phyloP scores from a whole-genome alignment of 768 basidiomycete species.

The Phanerodontia chrysosporium region DNA sequence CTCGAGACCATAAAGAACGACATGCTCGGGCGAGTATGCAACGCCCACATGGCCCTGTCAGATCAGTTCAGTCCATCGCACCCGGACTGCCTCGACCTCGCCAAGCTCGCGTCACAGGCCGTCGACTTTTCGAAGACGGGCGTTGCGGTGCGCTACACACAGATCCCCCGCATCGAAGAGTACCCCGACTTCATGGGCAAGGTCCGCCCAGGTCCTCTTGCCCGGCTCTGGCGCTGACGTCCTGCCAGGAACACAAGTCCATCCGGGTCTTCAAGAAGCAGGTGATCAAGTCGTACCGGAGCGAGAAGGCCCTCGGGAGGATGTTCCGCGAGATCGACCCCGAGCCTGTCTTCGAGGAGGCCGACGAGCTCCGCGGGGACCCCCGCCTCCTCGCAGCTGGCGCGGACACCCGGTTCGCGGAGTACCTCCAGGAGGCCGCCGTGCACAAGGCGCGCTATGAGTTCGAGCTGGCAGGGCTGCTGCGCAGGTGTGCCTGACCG shows the following conservation, averaged over 20 bases:
- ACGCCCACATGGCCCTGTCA: constrained; percentile 11
- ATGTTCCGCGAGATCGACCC: constrained; percentile 11
- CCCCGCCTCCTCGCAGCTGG: neutral
- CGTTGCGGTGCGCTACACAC: neutral
- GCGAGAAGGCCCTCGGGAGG: constrained; percentile 4
- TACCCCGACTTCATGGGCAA: constrained; percentile 16
- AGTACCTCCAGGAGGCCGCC: constrained; percentile 1
- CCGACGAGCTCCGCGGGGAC: neutral
- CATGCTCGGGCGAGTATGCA: constrained; percentile 10
- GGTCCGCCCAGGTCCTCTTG: neutral
- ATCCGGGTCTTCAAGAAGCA: constrained; percentile 10
- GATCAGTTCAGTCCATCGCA: neutral
- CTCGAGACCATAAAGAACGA: constrained; percentile 9
- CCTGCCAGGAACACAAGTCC: constrained; percentile 5
- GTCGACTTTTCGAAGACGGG: constrained; percentile 13
- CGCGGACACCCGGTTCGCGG: neutral
- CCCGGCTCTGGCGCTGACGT: neutral
- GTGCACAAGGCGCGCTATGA: constrained; percentile 8
- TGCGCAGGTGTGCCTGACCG: neutral
- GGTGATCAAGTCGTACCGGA: constrained; percentile 4
- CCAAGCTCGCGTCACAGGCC: constrained; percentile 7
- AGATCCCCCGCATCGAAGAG: constrained; percentile 1
- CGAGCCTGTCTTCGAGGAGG: constrained; percentile 8
- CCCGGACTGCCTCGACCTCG: constrained; percentile 2
- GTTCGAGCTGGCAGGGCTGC: constrained; percentile 7